These are phyloP conservation scores for Petunia axillaris DNA, from an alignment of 257 asterid species.

Conservation along the genomic window DNA sequence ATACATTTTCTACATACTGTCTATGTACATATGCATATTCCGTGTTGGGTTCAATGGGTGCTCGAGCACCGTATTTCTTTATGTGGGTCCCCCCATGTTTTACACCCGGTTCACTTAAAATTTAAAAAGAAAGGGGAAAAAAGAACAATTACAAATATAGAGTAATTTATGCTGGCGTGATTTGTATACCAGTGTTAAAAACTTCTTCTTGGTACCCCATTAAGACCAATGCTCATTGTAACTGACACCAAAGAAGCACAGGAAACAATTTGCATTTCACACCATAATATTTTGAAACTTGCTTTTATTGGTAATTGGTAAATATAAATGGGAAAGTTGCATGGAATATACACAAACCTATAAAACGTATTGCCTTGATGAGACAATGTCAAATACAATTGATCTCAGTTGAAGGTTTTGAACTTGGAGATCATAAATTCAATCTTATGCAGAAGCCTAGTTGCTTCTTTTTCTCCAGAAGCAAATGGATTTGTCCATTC, in stretches of 20 bases:
- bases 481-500: constrained; percentile 70
- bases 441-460: constrained; percentile 59
- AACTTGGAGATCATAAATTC: constrained; percentile 58
- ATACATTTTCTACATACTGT: too few relatives aligned
- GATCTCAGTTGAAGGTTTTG: constrained; percentile 32
- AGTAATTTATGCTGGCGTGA: neutral
- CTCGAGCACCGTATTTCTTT: too few relatives aligned
- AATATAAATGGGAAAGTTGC: neutral
- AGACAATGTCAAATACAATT: neutral
- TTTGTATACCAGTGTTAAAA: neutral
- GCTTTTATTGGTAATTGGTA: too few relatives aligned
- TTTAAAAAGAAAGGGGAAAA: too few relatives aligned
- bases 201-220: too few relatives aligned
- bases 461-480: constrained; percentile 53
- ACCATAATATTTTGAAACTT: too few relatives aligned
- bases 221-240: neutral
- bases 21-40: too few relatives aligned
- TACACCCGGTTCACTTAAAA: too few relatives aligned
- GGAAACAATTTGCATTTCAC: neutral
- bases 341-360: constrained; percentile 12
- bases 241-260: neutral
- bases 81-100: too few relatives aligned
- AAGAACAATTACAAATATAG: neutral
- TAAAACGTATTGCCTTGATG: neutral
- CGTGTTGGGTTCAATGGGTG: too few relatives aligned